A percentile compares a stretch with the other conserved stretches of the same genome.
Conservation (phyloP, 2,329 filamentous ascomycete genomes). For the Beauveria bassiana region DNA sequence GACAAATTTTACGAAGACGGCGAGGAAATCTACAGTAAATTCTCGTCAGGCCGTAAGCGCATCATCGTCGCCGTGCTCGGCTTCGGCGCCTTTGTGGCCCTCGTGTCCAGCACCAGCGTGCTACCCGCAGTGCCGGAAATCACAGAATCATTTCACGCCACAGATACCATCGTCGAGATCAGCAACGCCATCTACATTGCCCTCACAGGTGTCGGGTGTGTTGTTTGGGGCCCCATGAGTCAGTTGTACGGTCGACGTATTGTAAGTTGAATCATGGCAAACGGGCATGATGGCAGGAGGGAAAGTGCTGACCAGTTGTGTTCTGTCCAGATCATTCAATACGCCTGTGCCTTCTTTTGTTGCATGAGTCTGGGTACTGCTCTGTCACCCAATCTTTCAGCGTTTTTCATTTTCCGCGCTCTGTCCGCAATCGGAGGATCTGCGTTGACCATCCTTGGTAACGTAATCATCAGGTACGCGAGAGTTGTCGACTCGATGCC, state of each 20-base stretch:
- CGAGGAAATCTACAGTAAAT: constrained; percentile 56
- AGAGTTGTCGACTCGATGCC: constrained; percentile 16
- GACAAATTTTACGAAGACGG: constrained; percentile 21
- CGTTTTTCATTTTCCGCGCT: constrained; percentile 68
- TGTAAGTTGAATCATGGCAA: constrained; percentile 30
- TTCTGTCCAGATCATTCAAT: constrained; percentile 31
- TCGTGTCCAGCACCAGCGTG: constrained; percentile 66
- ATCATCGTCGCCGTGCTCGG: constrained; percentile 62
- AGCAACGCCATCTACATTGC: constrained; percentile 69
- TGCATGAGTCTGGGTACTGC: constrained; percentile 65
- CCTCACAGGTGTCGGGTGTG: constrained; percentile 63
- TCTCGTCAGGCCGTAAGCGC: constrained; percentile 54
- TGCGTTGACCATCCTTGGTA: constrained; percentile 64
- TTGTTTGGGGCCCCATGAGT: constrained; percentile 66
- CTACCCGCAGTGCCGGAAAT: constrained; percentile 69
- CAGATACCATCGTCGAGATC: constrained; percentile 61
- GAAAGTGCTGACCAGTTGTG: background rate
- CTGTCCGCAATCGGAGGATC: constrained; percentile 70
- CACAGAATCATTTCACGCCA: constrained; percentile 55
- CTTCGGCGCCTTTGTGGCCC: constrained; percentile 69
- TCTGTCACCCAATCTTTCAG: constrained; percentile 59
- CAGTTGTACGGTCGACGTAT: constrained; percentile 53
- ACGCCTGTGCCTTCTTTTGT: constrained; percentile 56
- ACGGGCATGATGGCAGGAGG: background rate
- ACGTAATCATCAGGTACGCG: constrained; percentile 53